These are phyloP conservation scores for Calocybe gambosa DNA, from an alignment of 1,284 basidiomycete genomes.

Conservation along the genomic window DNA sequence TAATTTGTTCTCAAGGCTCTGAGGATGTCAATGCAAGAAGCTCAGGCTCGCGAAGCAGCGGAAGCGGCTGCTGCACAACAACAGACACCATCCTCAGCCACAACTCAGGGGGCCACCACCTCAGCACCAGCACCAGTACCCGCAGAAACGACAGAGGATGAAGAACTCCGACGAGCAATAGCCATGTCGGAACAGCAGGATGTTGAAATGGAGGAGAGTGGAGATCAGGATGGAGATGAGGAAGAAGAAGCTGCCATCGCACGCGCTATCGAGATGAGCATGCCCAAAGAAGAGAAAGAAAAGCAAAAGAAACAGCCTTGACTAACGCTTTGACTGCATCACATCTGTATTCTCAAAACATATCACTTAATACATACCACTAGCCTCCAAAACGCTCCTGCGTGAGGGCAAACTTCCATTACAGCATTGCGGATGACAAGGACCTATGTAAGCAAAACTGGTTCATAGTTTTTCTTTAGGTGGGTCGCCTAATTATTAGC, in stretches of 20 bases:
- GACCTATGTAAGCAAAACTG: neutral
- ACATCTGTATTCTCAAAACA: neutral
- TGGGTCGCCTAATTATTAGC: neutral
- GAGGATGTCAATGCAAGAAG: conserved; percentile 97
- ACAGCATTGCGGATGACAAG: neutral
- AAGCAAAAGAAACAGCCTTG: conserved; percentile 25
- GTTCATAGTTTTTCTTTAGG: neutral
- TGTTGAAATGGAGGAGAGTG: conserved; percentile 22
- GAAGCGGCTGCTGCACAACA: conserved; percentile 29
- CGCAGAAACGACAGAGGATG: conserved; percentile 45
- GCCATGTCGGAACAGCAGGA: conserved; percentile 42
- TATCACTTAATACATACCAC: neutral
- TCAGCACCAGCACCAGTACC: conserved; percentile 26
- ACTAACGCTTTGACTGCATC: neutral
- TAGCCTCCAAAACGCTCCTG: neutral
- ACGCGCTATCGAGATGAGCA: conserved; percentile 55
- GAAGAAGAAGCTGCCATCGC: conserved; percentile 53
- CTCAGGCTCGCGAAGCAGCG: conserved; percentile 84
- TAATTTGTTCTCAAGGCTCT: conserved; percentile 58
- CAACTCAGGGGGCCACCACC: conserved; percentile 21
- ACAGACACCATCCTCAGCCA: conserved; percentile 26
- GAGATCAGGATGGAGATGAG: conserved; percentile 43
- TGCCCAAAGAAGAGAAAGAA: conserved; percentile 39
- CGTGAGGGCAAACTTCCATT: neutral
- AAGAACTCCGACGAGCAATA: conserved; percentile 64